A percentile compares a stretch with the other conserved stretches of the same genome.
These are phyloP conservation scores for Fusarium concolor DNA, from an alignment of 2,329 filamentous ascomycete species.

Conservation along the genomic window DNA sequence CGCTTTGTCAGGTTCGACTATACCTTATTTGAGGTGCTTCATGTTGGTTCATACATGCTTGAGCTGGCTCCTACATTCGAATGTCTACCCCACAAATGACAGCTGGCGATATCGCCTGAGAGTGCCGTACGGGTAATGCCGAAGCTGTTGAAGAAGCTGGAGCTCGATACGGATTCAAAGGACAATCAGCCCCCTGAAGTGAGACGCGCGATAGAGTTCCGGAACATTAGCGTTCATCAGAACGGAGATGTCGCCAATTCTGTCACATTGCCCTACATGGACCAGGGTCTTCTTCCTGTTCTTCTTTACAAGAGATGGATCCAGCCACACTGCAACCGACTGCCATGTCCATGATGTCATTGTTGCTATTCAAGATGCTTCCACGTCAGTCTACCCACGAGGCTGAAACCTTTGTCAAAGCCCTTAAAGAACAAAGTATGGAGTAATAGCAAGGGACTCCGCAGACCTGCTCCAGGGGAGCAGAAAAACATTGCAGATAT, in stretches of 20 bases:
- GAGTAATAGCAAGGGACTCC: slow-evolving; percentile 15
- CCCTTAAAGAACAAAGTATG: slow-evolving; percentile 14
- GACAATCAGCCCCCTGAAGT: neutral
- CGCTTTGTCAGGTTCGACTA: slow-evolving; percentile 1
- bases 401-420: slow-evolving; percentile 41
- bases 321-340: slow-evolving; percentile 23
- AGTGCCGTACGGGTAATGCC: slow-evolving; percentile 27
- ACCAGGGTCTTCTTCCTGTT: slow-evolving; percentile 3
- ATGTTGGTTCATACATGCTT: slow-evolving; percentile 10
- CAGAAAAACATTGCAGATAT: slow-evolving; percentile 13
- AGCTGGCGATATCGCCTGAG: slow-evolving; percentile 19
- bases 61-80: slow-evolving; percentile 14
- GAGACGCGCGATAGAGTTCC: slow-evolving; percentile 20
- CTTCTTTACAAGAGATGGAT: slow-evolving; percentile 27
- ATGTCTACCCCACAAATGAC: slow-evolving; percentile 33
- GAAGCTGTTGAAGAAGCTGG: slow-evolving; percentile 1
- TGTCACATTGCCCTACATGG: slow-evolving; percentile 18
- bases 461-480: slow-evolving; percentile 16
- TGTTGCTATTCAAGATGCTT: slow-evolving; percentile 30
- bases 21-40: slow-evolving; percentile 8
- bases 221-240: slow-evolving; percentile 28
- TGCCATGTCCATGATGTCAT: slow-evolving; percentile 40
- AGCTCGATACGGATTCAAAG: neutral
- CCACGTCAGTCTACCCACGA: slow-evolving; percentile 45
- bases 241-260: slow-evolving; percentile 30